Base-by-base conservation (phyloP, 139 green algal species). In the Picochlorum sp. region DNA sequence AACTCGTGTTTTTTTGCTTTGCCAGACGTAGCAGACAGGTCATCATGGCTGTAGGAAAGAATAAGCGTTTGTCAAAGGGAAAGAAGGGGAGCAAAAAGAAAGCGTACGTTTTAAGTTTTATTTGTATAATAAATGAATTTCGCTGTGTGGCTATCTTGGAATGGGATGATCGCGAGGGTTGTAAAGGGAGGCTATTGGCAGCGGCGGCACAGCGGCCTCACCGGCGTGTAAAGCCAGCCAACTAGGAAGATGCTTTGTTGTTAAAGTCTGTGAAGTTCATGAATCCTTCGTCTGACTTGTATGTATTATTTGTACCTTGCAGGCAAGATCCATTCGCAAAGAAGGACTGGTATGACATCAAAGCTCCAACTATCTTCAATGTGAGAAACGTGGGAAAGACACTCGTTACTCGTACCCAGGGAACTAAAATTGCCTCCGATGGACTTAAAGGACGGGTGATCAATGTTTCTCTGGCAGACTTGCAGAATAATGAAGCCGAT, bases 311-410 rank as follows among this genome's bases (percentile, higher is more conserved):
- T 37, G 39, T 25, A 32, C 16, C 29, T 26, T 65, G 74, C 85
- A 97, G 89, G 51, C 72, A 84, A 20, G 93, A 99, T 74, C 93
- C 93, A 54, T 99, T 99, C 82, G 70, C 80, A 44, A 97, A 96
- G 85, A 99, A 99, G 89, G 93, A 99, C 77, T 99, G 93, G 43
- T 99, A 99, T 87, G 87, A 97, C 66, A 85, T 99, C 73, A 98
- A 98, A 85, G 93, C 93, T 8, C 93, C 93, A 47, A 88, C 75
- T 68, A 87, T 90, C 71, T 99, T 99, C 85, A 77, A 64, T 37
- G 62, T 79, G 43, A 81, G 89, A 61, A 89, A 89, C 52, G 72
- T 96, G 25, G 93, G 93, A 76, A 97, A 99, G 93, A 99, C 93
- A 10, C 79, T 98, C 55, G 87, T 97, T 14, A 98, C 91, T 35